Evolutionary conservation across 2,329 filamentous ascomycete genomes (phyloP).

Genomic region (Paraphaeosphaeria sporulosa): DNA sequence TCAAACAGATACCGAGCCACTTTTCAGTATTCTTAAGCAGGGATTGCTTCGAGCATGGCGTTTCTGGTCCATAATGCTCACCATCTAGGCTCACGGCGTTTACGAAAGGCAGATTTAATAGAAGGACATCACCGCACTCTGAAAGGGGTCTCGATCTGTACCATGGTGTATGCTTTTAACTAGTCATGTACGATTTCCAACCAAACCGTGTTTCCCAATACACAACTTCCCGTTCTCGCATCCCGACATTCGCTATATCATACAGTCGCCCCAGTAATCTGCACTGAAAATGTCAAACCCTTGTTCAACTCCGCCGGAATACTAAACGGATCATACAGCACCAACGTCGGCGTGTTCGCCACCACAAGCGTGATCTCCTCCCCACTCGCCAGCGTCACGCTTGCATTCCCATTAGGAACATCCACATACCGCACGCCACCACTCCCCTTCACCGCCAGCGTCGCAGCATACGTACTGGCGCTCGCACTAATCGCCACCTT

Average conservation of each 20-base stretch:
- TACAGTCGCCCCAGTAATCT: conserved; percentile 29
- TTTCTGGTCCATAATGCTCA: background rate
- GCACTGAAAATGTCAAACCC: conserved; percentile 26
- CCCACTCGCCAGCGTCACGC: conserved; percentile 11
- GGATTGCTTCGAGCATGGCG: conserved; percentile 7
- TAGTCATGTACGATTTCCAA: background rate
- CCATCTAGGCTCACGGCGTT: conserved; percentile 1
- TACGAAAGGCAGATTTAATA: background rate
- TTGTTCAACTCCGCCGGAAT: conserved; percentile 24
- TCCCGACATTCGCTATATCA: background rate
- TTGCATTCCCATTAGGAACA: conserved; percentile 20
- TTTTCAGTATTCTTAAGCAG: background rate
- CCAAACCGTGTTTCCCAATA: no score
- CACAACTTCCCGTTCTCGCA: no score
- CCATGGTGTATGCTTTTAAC: background rate
- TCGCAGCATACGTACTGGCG: conserved; percentile 22
- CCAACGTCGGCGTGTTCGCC: conserved; percentile 57
- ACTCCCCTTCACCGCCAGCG: conserved; percentile 48
- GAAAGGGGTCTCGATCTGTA: background rate
- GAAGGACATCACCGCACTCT: background rate
- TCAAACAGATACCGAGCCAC: background rate
- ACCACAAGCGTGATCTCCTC: conserved; percentile 50
- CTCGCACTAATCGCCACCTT: conserved; percentile 51
- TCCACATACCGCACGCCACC: conserved; percentile 51
- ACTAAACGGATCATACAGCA: conserved; percentile 51